Base-by-base conservation (phyloP, 106 monocot genomes). In the Triglochin maritima region DNA sequence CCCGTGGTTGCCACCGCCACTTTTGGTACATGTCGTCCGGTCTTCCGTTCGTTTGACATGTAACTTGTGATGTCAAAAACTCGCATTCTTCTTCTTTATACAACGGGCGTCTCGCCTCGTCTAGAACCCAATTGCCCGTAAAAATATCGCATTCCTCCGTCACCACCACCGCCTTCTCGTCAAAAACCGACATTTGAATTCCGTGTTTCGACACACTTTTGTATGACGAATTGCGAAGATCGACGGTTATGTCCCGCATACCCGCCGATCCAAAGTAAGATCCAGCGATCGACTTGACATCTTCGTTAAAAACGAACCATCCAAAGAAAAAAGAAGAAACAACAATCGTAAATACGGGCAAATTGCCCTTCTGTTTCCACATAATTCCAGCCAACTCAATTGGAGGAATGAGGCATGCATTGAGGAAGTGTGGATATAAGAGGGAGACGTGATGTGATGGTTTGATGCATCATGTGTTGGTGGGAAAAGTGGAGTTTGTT, bases 1-100 rank as follows among this genome's bases (percentile, higher is more conserved):
- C 81, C 4, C 56, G 46, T 2, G 90, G 95, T 73, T 91, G 87
- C 95, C 95, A 96, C 41, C 88, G 71, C 95, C 95, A 96, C 57
- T 96, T 96, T 78, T 86, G 87, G 73, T 85, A 91, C 17, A 66
- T 54, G 66, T 88, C 95, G 69, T 96, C 86, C 7, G 9, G 52
- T 7, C 95, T 72, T 12, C 95, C 95, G 64, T 96, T 96, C 66
- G 87, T 71, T 78, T 83, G 82, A 76, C 95, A 96, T 4, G 95
- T 90, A 13, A 96, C 83, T 59, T 96, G 95, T 70, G 74, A 83
- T 13, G 95, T 96, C 56, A 96, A 64, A 74, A 88, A 90, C 70
- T 81, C 83, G 68, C 95, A 96, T 56, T 83, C 65, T 13, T 66
- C 72, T 74, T 96, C 95, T 44, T 17, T 49, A 69, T 96, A 96